Base-by-base conservation (phyloP, 208 protist species). In the Trypanosoma conorhini region DNA sequence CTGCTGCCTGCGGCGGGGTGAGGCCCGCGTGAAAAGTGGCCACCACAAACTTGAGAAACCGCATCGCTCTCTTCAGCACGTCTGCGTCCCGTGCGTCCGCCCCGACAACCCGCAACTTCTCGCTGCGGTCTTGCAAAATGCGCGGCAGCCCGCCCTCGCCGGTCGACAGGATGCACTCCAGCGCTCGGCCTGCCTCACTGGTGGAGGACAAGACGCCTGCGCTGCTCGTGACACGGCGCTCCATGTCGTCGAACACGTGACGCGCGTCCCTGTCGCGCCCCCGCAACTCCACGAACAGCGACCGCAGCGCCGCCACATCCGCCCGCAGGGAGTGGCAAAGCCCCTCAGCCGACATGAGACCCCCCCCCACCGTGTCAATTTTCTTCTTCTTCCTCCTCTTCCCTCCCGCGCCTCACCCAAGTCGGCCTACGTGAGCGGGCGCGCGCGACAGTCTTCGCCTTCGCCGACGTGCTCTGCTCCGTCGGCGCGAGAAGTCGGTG, bases 11-110 rank as follows among this genome's bases (percentile, higher is more conserved):
- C 30, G 17, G 3, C 10, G 30, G 19, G 5, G 71, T 48, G 22
- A 64, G 50, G 12, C 64, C 48, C 3, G 13, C 19, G 24, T 50
- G 50, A 30, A 85, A 61, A 10, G 54, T 35, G 15, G 50, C 35
- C 24, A 54, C 40, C 26, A 85, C 54, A 42, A 66, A 50, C 5
- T 30, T 28, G 38, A 69, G 48, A 44, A 69, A 60, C 13, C 31
- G 9, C 38, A 69, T 48, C 21, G 38, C 30, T 4, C 54, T 48
- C 17, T 56, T 48, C 31, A 69, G 24, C 24, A 60, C 44, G 8
- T 8, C 5, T 21, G 63, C 35, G 12, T 28, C 52, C 63, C n/a
- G 9, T 33, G 48, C 38, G 22, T 60, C 63, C 26, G 42, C 10
- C n/a, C 38, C 42, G 63, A 38, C 12, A 52, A 30, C 9, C n/a